Percentiles rank a stretch among this genome's conserved stretches.
These are phyloP conservation scores for Breynia disticha DNA, from an alignment of 441 rosid species.

Conservation along the genomic window DNA sequence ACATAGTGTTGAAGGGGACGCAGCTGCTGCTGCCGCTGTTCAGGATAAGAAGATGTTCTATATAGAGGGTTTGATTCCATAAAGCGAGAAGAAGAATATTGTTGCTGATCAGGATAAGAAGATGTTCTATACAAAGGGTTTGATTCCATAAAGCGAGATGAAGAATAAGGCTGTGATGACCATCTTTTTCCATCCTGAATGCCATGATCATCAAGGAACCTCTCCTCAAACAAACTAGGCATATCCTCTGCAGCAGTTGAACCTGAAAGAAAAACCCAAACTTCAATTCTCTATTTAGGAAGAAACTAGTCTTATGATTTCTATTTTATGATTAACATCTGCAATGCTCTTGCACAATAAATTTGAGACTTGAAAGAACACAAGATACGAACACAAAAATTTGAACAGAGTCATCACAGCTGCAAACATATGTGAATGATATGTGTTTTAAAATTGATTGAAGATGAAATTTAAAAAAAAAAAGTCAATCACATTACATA, in stretches of 20 bases:
- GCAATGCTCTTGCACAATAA: too few relatives aligned
- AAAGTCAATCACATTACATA: too few relatives aligned
- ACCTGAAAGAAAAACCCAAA: slow-evolving; percentile 39
- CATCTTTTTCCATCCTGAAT: slow-evolving; percentile 56
- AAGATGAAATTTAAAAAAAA: too few relatives aligned
- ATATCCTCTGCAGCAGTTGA: slow-evolving; percentile 77
- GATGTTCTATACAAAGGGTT: slow-evolving; percentile 76
- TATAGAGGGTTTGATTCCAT: slow-evolving; percentile 53
- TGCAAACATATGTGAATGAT: too few relatives aligned
- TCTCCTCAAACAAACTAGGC: slow-evolving; percentile 62
- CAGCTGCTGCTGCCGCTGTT: slow-evolving; percentile 52
- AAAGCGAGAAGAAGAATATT: slow-evolving; percentile 33
- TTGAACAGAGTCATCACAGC: too few relatives aligned
- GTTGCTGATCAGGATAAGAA: slow-evolving; percentile 66
- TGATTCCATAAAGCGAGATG: slow-evolving; percentile 37
- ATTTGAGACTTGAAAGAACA: too few relatives aligned
- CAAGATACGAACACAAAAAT: too few relatives aligned
- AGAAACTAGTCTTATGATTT: neutral
- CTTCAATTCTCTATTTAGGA: neutral
- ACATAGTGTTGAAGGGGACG: slow-evolving; percentile 26
- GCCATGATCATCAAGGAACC: slow-evolving; percentile 44
- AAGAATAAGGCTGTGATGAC: slow-evolving; percentile 64
- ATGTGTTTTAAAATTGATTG: too few relatives aligned
- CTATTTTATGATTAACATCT: too few relatives aligned
- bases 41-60: slow-evolving; percentile 85